Percentiles rank a stretch among this genome's conserved stretches.
phyloP scores from a whole-genome alignment of 345 rosid genomes.

The Erucastrum elatum region DNA sequence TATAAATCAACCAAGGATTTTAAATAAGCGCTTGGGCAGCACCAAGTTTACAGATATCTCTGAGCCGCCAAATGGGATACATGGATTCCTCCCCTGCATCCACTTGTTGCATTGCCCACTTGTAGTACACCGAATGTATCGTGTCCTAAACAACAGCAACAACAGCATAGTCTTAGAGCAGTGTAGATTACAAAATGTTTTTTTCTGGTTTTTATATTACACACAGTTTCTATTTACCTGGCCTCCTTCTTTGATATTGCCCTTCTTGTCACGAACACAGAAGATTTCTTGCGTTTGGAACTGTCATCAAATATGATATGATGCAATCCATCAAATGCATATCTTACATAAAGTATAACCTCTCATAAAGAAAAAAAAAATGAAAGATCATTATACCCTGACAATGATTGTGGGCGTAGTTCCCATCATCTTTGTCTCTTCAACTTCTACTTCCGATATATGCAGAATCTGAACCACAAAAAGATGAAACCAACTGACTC shows the following conservation, averaged over 20 bases:
- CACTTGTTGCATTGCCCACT: constrained; percentile 97
- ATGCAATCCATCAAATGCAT: constrained; percentile 19
- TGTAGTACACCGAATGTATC: constrained; percentile 72
- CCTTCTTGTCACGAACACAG: constrained; percentile 73
- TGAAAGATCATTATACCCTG: constrained; percentile 47
- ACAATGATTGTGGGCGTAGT: constrained; percentile 71
- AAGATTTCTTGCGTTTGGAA: constrained; percentile 86
- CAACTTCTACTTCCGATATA: constrained; percentile 83
- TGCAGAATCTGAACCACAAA: constrained; percentile 74
- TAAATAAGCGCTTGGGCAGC: constrained; percentile 82
- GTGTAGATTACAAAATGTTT: not conserved
- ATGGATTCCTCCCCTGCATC: constrained; percentile 77
- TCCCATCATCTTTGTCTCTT: constrained; percentile 96
- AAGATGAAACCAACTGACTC: constrained; percentile 11
- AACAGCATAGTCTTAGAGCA: not conserved
- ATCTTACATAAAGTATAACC: not conserved
- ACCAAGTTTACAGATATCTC: constrained; percentile 73
- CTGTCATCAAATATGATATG: constrained; percentile 44
- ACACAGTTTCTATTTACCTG: constrained; percentile 49
- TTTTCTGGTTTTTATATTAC: not conserved
- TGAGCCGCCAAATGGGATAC: constrained; percentile 87
- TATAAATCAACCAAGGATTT: not conserved
- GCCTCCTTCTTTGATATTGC: constrained; percentile 84
- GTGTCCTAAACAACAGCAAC: constrained; percentile 55
- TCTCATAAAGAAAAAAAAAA: not conserved